Evolutionary conservation across 2,329 filamentous ascomycete genomes (phyloP).

Genomic region (Colletotrichum tamarilloi): DNA sequence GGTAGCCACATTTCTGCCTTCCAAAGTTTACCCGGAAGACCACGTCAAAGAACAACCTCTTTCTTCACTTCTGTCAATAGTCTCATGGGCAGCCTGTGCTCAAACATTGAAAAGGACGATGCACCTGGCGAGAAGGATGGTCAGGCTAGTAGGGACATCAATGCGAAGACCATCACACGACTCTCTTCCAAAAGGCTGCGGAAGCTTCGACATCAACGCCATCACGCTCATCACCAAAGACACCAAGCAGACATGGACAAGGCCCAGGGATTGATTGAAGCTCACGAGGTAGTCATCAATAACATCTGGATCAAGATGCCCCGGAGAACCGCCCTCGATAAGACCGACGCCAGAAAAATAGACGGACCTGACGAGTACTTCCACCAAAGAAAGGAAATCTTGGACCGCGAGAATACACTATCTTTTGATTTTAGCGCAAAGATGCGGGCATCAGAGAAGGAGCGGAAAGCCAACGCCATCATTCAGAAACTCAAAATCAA

Average conservation of each 20-base stretch:
- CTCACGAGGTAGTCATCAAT: slow-evolving; percentile 22
- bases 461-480: slow-evolving; percentile 52
- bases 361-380: slow-evolving; percentile 44
- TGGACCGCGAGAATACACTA: slow-evolving; percentile 47
- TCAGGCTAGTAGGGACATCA: slow-evolving; percentile 30
- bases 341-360: not conserved
- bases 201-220: slow-evolving; percentile 18
- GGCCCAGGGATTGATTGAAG: slow-evolving; percentile 30
- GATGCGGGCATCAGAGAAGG: slow-evolving; percentile 44
- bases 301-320: slow-evolving; percentile 19
- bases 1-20: not conserved
- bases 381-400: slow-evolving; percentile 43
- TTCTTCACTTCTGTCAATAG: not conserved
- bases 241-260: slow-evolving; percentile 20
- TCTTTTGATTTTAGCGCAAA: slow-evolving; percentile 54
- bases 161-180: slow-evolving; percentile 8
- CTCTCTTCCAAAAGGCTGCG: slow-evolving; percentile 26
- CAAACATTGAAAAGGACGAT: slow-evolving; percentile 36
- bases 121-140: slow-evolving; percentile 33
- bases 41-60: not conserved
- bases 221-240: not conserved
- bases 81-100: slow-evolving; percentile 35
- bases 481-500: slow-evolving; percentile 49
- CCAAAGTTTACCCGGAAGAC: not conserved
- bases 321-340: slow-evolving; percentile 16